Evolutionary conservation across 495 filamentous ascomycete species (phyloP).

Genomic region (Tuber indicum): DNA sequence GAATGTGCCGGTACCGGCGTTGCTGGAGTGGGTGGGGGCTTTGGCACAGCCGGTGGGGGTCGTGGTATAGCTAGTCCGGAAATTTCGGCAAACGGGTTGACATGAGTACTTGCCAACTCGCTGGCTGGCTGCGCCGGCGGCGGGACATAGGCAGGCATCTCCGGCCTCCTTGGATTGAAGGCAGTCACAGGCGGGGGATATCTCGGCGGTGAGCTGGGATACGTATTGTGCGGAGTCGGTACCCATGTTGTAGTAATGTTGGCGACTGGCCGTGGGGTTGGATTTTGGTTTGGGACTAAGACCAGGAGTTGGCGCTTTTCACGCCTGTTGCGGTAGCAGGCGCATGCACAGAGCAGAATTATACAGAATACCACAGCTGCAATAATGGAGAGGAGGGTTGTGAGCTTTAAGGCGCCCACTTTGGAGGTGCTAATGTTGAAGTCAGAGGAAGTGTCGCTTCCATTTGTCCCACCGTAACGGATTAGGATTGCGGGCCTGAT

Average conservation of each 20-base stretch:
- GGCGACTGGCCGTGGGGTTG: background rate
- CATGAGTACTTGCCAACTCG: background rate
- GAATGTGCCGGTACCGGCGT: background rate
- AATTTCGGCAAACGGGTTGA: background rate
- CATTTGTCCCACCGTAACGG: background rate
- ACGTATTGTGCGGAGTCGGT: background rate
- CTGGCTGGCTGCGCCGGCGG: background rate
- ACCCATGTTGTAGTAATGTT: background rate
- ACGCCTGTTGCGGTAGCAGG: background rate
- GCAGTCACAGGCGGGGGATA: background rate
- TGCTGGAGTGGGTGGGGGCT: background rate
- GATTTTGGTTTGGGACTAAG: background rate
- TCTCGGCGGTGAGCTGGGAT: background rate
- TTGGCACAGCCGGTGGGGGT: background rate
- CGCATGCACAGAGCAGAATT: background rate
- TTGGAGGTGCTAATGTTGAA: background rate
- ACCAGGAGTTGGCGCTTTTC: background rate
- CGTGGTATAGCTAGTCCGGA: background rate
- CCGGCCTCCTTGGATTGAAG: background rate
- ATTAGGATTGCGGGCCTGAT: background rate
- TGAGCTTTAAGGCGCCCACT: background rate
- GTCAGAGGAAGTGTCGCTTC: background rate
- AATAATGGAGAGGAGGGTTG: background rate
- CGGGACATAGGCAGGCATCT: background rate
- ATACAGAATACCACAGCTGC: background rate